Evolutionary conservation across 495 filamentous ascomycete species (phyloP), one percentile per base, ranked within the genome.

Genomic region (Penicillium dipodomyicola): DNA sequence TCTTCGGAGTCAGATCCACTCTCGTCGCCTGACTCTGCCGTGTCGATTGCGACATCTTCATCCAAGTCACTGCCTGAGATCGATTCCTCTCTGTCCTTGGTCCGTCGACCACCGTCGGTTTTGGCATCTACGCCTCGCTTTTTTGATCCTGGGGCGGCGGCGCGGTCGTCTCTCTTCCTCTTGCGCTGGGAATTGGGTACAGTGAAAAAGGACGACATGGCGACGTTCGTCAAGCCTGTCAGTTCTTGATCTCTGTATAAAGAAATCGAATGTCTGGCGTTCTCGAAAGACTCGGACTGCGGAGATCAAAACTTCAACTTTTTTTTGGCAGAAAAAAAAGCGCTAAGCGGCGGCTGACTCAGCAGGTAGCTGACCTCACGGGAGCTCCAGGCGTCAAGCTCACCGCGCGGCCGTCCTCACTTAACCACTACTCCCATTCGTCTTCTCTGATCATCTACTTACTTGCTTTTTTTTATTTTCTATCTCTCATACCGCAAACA

Each of bases 161-260:
- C 74, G 65, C 77, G 72, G 55, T 82, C 70, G 54, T 80, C 74
- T 65, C 78, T 79, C 77, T 95, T 94, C 64, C 91, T 78, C 80
- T 95, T 94, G 74, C 87, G 89, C 63, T 89, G 84, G 29, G 86
- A 85, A 22, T 82, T 81, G 41, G 91, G 87, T 23, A 86, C 67
- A 41, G 91, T 91, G 68, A 96, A 96, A 73, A 95, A 96, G 17
- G 89, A 93, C 49, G 89, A 90, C 88, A 93, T 91, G 30, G 42
- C 52, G 45, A 59, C 39, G 41, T 63, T 25, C 58, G 20, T 22
- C 19, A 17, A 49, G 8, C 17, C 61, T 48, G 37, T 40, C 48
- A 10, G 22, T 43, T 42, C 44, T 58, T 53, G 44, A 42, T 42
- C 23, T 42, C 54, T 12, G 54, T 42, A 25, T 11, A 49, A 30